Percentiles rank a stretch among this genome's conserved stretches.
These are phyloP conservation scores for Bretziella fagacearum DNA, from an alignment of 2,329 filamentous ascomycete species.

Conservation along the genomic window DNA sequence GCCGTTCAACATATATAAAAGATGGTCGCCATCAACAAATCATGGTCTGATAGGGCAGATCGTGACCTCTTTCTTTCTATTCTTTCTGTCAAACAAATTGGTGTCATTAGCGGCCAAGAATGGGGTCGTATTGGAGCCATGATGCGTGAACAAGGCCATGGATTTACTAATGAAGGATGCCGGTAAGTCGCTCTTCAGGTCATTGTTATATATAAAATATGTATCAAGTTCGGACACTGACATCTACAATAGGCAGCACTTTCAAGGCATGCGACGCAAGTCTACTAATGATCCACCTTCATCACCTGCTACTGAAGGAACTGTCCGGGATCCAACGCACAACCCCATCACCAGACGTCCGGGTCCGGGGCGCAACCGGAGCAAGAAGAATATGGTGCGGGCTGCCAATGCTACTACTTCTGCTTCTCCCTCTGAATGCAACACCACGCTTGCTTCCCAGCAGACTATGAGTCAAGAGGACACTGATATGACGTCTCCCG, in stretches of 20 bases:
- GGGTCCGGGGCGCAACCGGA: constrained; percentile 38
- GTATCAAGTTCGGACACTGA: neutral
- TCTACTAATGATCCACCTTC: constrained; percentile 30
- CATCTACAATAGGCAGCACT: constrained; percentile 35
- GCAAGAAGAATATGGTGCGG: constrained; percentile 25
- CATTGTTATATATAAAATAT: neutral
- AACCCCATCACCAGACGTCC: constrained; percentile 45
- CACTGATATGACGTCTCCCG: no score
- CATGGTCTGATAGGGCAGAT: constrained; percentile 44
- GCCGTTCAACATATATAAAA: no score
- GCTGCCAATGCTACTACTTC: neutral
- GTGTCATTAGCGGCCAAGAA: constrained; percentile 44
- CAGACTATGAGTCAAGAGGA: no score
- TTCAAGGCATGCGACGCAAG: constrained; percentile 40
- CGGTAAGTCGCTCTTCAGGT: constrained; percentile 29
- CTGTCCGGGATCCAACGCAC: constrained; percentile 28
- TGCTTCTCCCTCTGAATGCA: neutral
- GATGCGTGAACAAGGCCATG: constrained; percentile 42
- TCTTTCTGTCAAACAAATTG: constrained; percentile 44
- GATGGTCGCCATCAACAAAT: constrained; percentile 30
- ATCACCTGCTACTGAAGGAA: neutral
- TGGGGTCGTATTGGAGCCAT: constrained; percentile 45
- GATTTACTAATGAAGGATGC: constrained; percentile 48
- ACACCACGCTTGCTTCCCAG: neutral
- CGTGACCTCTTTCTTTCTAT: constrained; percentile 49